phyloP scores from a whole-genome alignment of 2,329 filamentous ascomycete species.

The Dendrostoma leiphaemia region DNA sequence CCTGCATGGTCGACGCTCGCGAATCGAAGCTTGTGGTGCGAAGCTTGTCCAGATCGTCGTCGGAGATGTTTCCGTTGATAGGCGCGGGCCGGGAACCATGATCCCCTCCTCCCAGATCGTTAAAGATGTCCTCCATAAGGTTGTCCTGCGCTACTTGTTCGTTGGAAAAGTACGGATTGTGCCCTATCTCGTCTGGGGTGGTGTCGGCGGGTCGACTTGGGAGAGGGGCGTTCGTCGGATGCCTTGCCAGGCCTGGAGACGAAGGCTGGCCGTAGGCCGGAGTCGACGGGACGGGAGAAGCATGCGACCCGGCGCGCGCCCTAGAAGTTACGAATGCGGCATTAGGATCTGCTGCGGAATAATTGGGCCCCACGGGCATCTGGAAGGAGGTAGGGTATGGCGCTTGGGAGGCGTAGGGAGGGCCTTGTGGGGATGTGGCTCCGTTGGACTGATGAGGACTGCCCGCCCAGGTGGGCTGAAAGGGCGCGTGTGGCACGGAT shows the following conservation, averaged over 20 bases:
- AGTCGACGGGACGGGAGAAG: slow-evolving; percentile 46
- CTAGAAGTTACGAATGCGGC: slow-evolving; percentile 40
- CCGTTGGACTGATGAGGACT: slow-evolving; percentile 26
- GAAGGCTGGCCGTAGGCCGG: slow-evolving; percentile 37
- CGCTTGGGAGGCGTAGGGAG: slow-evolving; percentile 34
- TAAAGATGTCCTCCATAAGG: slow-evolving; percentile 58
- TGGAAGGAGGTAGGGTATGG: slow-evolving; percentile 53
- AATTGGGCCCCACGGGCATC: slow-evolving; percentile 52
- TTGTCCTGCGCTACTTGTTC: slow-evolving; percentile 48
- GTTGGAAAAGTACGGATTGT: slow-evolving; percentile 22
- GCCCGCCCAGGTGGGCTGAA: slow-evolving; percentile 18
- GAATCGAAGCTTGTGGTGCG: slow-evolving; percentile 49
- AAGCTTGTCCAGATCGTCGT: slow-evolving; percentile 45
- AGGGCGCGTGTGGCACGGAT: slow-evolving; percentile 18
- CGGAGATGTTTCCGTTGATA: slow-evolving; percentile 45
- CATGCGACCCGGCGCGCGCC: slow-evolving; percentile 49
- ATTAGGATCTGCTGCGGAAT: slow-evolving; percentile 45
- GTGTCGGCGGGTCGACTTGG: slow-evolving; percentile 51
- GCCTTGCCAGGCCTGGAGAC: slow-evolving; percentile 47
- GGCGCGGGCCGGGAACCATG: slow-evolving; percentile 38
- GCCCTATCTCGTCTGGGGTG: slow-evolving; percentile 38
- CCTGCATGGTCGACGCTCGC: slow-evolving; percentile 44
- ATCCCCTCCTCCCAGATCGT: slow-evolving; percentile 45
- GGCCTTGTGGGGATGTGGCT: slow-evolving; percentile 12
- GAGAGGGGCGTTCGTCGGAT: slow-evolving; percentile 59